A percentile compares a stretch with the other conserved stretches of the same genome.
These are phyloP conservation scores for Chromosphaera perkinsii DNA, from an alignment of 208 protist genomes.

Conservation along the genomic window DNA sequence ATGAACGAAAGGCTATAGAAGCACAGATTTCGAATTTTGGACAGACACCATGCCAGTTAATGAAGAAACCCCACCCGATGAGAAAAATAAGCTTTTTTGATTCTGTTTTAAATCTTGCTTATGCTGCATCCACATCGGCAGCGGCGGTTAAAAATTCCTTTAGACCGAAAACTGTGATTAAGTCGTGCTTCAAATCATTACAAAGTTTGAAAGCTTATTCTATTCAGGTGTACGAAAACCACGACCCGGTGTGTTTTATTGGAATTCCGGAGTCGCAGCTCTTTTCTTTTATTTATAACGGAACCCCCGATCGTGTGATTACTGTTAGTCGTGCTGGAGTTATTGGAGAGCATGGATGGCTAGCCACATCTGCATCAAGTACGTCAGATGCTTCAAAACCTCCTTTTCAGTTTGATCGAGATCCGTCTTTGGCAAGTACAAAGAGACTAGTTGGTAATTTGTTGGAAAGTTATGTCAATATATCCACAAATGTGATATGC, in stretches of 20 bases:
- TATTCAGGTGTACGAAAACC: not conserved
- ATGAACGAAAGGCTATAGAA: conserved; percentile 63
- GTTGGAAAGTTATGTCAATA: not conserved
- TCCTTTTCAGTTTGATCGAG: not conserved
- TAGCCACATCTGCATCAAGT: not conserved
- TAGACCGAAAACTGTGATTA: too few species aligned
- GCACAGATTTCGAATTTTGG: conserved; percentile 90
- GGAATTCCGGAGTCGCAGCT: too few species aligned
- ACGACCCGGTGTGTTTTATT: not conserved
- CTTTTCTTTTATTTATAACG: too few species aligned
- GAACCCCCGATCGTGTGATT: too few species aligned
- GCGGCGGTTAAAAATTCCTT: too few species aligned
- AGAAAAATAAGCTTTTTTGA: not conserved
- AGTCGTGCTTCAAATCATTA: too few species aligned
- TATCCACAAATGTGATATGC: not conserved
- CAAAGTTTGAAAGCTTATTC: not conserved
- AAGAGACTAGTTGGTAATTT: not conserved
- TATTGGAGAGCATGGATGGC: too few species aligned
- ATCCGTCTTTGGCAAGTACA: not conserved
- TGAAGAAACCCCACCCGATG: conserved; percentile 12
- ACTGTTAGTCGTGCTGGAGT: too few species aligned
- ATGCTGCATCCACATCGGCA: not conserved
- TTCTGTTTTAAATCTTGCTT: not conserved
- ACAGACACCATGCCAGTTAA: conserved; percentile 77
- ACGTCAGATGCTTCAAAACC: not conserved